Evolutionary conservation across 352 stramenopile genomes (phyloP), one percentile per base, ranked within the genome.

Genomic region (Pythium diclinum): DNA sequence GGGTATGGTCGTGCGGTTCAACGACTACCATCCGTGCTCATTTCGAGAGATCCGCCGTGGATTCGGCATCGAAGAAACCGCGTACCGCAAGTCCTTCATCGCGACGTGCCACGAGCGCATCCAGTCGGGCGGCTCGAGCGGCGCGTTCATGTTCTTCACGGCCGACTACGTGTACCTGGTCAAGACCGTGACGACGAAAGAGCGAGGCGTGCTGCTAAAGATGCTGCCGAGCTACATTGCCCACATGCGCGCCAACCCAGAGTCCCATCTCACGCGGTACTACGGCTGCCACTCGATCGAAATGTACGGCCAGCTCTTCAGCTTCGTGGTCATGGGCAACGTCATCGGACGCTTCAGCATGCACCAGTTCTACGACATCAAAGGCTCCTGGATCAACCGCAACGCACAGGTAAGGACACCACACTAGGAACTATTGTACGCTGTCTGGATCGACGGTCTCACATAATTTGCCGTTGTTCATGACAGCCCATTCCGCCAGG

Each of bases 271-370:
- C 54, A 96, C 87, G n/a, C 79, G 90, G 23, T 97, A 92, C 61
- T 94, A 94, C 36, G 90, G 90, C 32, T 95, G 87, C 63, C 89
- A 97, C 65, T 89, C 83, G 28, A 94, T 97, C 28, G 77, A 87
- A 44, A 96, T 97, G 86, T 97, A 97, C 58, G 85, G 87, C 2
- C 78, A 95, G 56, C 64, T 81, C 16, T 95, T 95, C 66, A 91
- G 75, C 69, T 97, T 97, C 48, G 84, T 97, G 17, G 90, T 97
- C 56, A 97, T 97, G 90, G 83, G 83, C 53, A 97, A 97, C 63
- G 84, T 79, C 30, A 93, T 95, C 47, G 84, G 85, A 13, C 78
- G 75, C 32, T 76, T 87, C 38, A 94, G 82, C 54, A 93, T 95
- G 84, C 86, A 93, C 53, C 81, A 92, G 61, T 93, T 92, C 56